Conservation (phyloP, 495 filamentous ascomycete genomes). For the Neurospora terricola region DNA sequence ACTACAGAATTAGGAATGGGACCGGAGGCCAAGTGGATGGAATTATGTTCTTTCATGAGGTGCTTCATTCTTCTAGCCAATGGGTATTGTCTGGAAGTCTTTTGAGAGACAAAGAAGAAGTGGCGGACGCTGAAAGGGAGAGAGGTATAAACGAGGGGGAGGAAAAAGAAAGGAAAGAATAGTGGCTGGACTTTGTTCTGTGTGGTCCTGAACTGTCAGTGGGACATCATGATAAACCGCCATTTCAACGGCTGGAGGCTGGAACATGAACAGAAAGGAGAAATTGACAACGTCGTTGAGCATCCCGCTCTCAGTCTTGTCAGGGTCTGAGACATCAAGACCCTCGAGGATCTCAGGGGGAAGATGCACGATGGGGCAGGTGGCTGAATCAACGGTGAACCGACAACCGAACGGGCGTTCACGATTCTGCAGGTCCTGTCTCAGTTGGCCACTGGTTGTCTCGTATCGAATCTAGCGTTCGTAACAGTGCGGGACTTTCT, state of each 20-base stretch:
- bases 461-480: not conserved
- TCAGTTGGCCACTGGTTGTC: not conserved
- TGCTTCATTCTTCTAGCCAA: not conserved
- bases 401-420: not conserved
- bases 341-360: not conserved
- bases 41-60: not conserved
- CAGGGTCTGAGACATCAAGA: not conserved
- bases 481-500: not conserved
- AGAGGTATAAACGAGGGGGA: not conserved
- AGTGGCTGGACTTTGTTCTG: not conserved
- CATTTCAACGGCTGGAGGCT: not conserved
- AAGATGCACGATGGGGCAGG: not conserved
- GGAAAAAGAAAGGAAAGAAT: not conserved
- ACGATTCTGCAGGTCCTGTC: not conserved
- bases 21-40: not conserved
- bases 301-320: not conserved
- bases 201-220: not conserved
- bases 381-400: not conserved
- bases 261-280: too few relatives aligned
- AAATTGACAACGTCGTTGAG: not conserved
- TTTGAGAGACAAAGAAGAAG: not conserved
- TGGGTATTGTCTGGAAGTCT: not conserved
- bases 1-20: not conserved
- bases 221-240: not conserved
- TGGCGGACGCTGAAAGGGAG: not conserved